Evolutionary conservation across 2,329 filamentous ascomycete species (phyloP).

Genomic region (Fusarium multiceps): DNA sequence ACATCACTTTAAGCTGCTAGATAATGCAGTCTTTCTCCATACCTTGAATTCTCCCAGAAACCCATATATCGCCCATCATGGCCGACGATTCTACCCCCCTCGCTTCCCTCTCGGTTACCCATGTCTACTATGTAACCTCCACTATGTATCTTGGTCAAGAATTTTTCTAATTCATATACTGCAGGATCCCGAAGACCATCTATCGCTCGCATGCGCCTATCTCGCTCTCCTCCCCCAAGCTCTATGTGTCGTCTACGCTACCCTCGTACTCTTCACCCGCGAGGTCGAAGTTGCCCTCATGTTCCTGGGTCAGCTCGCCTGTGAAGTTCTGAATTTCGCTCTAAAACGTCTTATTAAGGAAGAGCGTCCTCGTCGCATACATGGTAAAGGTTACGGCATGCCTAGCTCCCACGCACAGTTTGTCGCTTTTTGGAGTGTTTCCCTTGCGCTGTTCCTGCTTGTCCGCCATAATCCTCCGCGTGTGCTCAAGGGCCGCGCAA

Average conservation of each 20-base stretch:
- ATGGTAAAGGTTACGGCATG: slow-evolving; percentile 98
- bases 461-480: slow-evolving; percentile 76
- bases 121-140: slow-evolving; percentile 88
- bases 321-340: slow-evolving; percentile 89
- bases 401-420: slow-evolving; percentile 95
- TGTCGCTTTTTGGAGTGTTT: slow-evolving; percentile 89
- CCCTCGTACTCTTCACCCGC: slow-evolving; percentile 89
- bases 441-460: slow-evolving; percentile 84
- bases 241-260: slow-evolving; percentile 88
- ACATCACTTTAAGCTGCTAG: neutral
- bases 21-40: slow-evolving; percentile 18
- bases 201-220: slow-evolving; percentile 92
- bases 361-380: slow-evolving; percentile 83
- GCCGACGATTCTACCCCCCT: slow-evolving; percentile 64
- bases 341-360: slow-evolving; percentile 94
- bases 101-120: slow-evolving; percentile 91
- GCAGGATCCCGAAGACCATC: slow-evolving; percentile 85
- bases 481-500: slow-evolving; percentile 8
- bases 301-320: slow-evolving; percentile 90
- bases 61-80: slow-evolving; percentile 34
- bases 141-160: neutral
- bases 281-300: slow-evolving; percentile 90
- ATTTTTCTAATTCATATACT: neutral
- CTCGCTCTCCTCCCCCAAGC: slow-evolving; percentile 94
- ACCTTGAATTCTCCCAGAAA: slow-evolving; percentile 3